A percentile compares a stretch with the other conserved stretches of the same genome.
phyloP scores from a whole-genome alignment of 2,329 filamentous ascomycete species.

The Aspergillus novofumigatus region DNA sequence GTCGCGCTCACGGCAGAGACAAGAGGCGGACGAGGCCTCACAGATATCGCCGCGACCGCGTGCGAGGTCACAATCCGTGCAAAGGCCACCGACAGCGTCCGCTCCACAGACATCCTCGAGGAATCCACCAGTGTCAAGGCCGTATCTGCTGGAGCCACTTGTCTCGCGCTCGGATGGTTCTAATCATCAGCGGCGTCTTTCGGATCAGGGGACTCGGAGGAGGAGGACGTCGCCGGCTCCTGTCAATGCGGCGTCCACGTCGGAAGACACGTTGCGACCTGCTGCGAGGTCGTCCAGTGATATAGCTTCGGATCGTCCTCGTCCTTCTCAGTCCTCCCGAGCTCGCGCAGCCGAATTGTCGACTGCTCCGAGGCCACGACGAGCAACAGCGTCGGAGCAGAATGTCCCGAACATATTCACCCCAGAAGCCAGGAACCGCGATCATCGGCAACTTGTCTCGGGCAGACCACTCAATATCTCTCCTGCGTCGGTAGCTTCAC shows the following conservation, averaged over 20 bases:
- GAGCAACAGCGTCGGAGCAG: slow-evolving; percentile 32
- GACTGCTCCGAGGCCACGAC: slow-evolving; percentile 23
- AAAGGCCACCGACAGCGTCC: slow-evolving; percentile 17
- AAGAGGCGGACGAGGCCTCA: slow-evolving; percentile 32
- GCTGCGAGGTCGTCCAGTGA: slow-evolving; percentile 35
- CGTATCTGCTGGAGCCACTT: slow-evolving; percentile 31
- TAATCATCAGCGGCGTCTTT: slow-evolving; percentile 33
- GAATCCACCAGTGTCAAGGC: slow-evolving; percentile 28
- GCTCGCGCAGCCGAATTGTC: slow-evolving; percentile 19
- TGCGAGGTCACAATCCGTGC: slow-evolving; percentile 29
- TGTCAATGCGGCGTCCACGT: slow-evolving; percentile 29
- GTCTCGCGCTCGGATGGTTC: slow-evolving; percentile 16
- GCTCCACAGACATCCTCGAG: slow-evolving; percentile 17
- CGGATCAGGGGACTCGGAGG: slow-evolving; percentile 30
- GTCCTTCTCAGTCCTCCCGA: slow-evolving; percentile 21
- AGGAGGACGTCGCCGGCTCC: slow-evolving; percentile 33
- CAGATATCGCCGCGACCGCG: slow-evolving; percentile 26
- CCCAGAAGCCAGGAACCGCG: slow-evolving; percentile 20
- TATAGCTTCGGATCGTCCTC: slow-evolving; percentile 30
- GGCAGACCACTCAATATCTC: slow-evolving; percentile 23
- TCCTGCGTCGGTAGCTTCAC: slow-evolving; percentile 16
- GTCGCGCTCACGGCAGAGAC: slow-evolving; percentile 34
- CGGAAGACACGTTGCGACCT: slow-evolving; percentile 31
- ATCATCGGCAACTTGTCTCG: slow-evolving; percentile 15
- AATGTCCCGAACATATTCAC: slow-evolving; percentile 23